Conservation (phyloP, 75 land plant genomes). For the Adiantum capillusveneris region DNA sequence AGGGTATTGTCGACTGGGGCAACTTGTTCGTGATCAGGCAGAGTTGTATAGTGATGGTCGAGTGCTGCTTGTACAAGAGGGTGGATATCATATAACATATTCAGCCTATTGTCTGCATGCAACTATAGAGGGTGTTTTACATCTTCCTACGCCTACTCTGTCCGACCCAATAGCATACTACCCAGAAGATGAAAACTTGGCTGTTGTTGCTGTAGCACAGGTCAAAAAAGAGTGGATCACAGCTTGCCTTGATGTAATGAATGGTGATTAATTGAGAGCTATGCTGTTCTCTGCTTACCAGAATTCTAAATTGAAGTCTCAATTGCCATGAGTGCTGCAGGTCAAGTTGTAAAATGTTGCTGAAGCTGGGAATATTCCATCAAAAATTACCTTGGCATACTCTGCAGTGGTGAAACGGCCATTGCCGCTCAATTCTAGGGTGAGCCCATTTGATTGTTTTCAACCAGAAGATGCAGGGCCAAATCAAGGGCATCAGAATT, state of each 20-base stretch:
- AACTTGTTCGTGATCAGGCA: slow-evolving; percentile 37
- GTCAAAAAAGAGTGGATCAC: not conserved
- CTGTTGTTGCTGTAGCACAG: not conserved
- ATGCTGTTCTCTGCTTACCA: no score
- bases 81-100: slow-evolving; percentile 84
- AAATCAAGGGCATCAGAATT: no score
- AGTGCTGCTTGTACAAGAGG: slow-evolving; percentile 84
- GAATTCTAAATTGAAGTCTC: no score
- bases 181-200: slow-evolving; percentile 50
- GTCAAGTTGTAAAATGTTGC: no score
- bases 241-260: not conserved
- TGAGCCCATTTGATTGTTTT: no score
- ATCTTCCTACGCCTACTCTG: slow-evolving; percentile 46
- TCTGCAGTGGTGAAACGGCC: no score
- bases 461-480: no score
- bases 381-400: no score
- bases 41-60: slow-evolving; percentile 49
- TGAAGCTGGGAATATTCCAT: no score
- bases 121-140: slow-evolving; percentile 75
- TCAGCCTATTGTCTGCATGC: slow-evolving; percentile 92
- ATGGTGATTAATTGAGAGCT: no score
- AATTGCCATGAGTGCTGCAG: no score
- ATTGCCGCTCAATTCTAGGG: no score
- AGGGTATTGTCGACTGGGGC: slow-evolving; percentile 65
- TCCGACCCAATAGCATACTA: slow-evolving; percentile 77